These are phyloP conservation scores for Terfezia claveryi DNA, from an alignment of 495 filamentous ascomycete genomes.

Conservation along the genomic window DNA sequence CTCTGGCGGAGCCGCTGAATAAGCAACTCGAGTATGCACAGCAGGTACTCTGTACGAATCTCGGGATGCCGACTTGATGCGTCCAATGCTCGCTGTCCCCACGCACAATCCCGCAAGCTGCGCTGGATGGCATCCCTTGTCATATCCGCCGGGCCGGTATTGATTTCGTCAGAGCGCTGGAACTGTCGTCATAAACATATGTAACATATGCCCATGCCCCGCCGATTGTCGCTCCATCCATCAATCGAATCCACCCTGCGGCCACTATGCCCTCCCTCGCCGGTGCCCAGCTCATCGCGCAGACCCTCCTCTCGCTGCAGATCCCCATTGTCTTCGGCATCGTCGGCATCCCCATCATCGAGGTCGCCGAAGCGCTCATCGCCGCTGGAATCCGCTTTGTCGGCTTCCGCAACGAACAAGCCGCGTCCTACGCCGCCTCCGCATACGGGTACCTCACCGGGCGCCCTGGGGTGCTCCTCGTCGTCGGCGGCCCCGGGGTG, in stretches of 20 bases:
- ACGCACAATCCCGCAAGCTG: too few species aligned
- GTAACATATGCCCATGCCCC: too few species aligned
- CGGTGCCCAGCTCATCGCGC: slow-evolving; percentile 38
- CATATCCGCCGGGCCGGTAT: too few species aligned
- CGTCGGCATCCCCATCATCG: slow-evolving; percentile 42
- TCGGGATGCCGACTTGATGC: too few species aligned
- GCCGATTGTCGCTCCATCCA: neutral
- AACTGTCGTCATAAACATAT: too few species aligned
- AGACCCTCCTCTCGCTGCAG: slow-evolving; percentile 31
- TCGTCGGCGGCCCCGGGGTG: slow-evolving; percentile 44
- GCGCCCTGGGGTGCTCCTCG: slow-evolving; percentile 37
- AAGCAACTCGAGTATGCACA: too few species aligned
- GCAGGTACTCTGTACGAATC: too few species aligned
- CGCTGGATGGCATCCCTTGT: too few species aligned
- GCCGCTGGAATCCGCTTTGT: slow-evolving; percentile 42
- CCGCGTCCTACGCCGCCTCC: slow-evolving; percentile 39
- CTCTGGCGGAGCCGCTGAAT: too few species aligned
- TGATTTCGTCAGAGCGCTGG: too few species aligned
- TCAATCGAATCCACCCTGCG: neutral
- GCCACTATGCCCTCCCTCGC: slow-evolving; percentile 10
- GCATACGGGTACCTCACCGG: slow-evolving; percentile 46
- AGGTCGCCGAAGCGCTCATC: slow-evolving; percentile 41
- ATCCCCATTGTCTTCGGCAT: slow-evolving; percentile 41
- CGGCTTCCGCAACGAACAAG: slow-evolving; percentile 44
- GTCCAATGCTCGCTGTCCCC: too few species aligned